Percentiles rank a stretch among this genome's conserved stretches.
Evolutionary conservation across 805 yeast species (phyloP).

Genomic region (Metschnikowia lunata): DNA sequence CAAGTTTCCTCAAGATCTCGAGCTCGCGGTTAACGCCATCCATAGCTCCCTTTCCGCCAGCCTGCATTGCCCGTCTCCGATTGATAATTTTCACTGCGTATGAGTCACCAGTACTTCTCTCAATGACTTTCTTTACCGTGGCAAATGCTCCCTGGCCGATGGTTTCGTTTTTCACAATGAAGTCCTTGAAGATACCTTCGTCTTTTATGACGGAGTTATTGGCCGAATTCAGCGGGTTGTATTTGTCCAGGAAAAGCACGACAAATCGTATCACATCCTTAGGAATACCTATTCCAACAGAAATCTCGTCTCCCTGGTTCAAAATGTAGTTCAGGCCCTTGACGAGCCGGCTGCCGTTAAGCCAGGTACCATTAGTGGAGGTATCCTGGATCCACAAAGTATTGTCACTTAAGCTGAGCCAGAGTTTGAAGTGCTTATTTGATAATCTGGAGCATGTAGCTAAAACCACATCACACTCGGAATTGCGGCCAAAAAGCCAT

Average conservation of each 20-base stretch:
- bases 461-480: constrained; percentile 58
- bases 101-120: constrained; percentile 76
- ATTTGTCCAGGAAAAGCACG: constrained; percentile 43
- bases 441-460: constrained; percentile 61
- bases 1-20: constrained; percentile 67
- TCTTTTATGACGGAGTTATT: constrained; percentile 32
- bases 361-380: constrained; percentile 90
- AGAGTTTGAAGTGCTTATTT: constrained; percentile 66
- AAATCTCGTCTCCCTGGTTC: constrained; percentile 89
- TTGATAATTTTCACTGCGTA: constrained; percentile 90
- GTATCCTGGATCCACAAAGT: constrained; percentile 63
- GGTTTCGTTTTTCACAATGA: constrained; percentile 74
- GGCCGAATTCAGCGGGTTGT: constrained; percentile 28
- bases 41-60: constrained; percentile 53
- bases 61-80: constrained; percentile 66
- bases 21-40: constrained; percentile 85
- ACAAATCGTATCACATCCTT: constrained; percentile 57
- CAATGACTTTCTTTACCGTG: constrained; percentile 85
- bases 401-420: constrained; percentile 57
- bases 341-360: constrained; percentile 69
- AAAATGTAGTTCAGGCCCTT: constrained; percentile 76
- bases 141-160: constrained; percentile 99
- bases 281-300: constrained; percentile 83
- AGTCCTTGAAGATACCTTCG: constrained; percentile 63
- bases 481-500: constrained; percentile 77